Evolutionary conservation across 768 basidiomycete species (phyloP).

Genomic region (Pulveroboletus ravenelii): DNA sequence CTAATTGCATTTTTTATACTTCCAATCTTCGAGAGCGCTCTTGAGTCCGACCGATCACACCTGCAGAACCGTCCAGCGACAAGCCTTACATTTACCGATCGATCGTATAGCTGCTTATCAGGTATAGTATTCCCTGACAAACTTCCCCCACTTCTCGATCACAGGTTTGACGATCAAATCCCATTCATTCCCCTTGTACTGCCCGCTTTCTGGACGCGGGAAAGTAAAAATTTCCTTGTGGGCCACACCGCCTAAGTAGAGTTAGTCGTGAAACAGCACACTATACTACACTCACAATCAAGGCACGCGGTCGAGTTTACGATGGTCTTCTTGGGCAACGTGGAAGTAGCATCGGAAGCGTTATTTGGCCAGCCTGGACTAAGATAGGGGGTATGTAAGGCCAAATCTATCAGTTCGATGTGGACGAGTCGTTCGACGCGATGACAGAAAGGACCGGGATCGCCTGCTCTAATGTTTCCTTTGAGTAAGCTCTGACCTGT

Average conservation of each 20-base stretch:
- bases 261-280: slow-evolving; percentile 3
- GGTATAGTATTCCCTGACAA: slow-evolving; percentile 38
- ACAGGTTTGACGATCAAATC: slow-evolving; percentile 69
- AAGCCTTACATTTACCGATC: not conserved
- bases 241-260: slow-evolving; percentile 42
- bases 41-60: not conserved
- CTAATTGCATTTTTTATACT: not conserved
- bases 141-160: slow-evolving; percentile 73
- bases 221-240: slow-evolving; percentile 85
- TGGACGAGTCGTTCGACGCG: slow-evolving; percentile 77
- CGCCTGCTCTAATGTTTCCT: slow-evolving; percentile 58
- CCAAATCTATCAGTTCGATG: slow-evolving; percentile 71
- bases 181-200: slow-evolving; percentile 65
- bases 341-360: slow-evolving; percentile 22
- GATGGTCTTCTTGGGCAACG: slow-evolving; percentile 12
- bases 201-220: slow-evolving; percentile 46
- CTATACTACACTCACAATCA: slow-evolving; percentile 39
- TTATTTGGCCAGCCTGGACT: slow-evolving; percentile 43
- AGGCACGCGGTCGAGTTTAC: slow-evolving; percentile 30
- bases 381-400: slow-evolving; percentile 55
- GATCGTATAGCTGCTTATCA: slow-evolving; percentile 11
- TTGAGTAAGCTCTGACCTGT: slow-evolving; percentile 50
- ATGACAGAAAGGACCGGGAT: slow-evolving; percentile 63
- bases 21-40: not conserved
- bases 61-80: not conserved